Base-by-base conservation (phyloP, 1,139 yeast species). In the Sugiyamaella novakii region DNA sequence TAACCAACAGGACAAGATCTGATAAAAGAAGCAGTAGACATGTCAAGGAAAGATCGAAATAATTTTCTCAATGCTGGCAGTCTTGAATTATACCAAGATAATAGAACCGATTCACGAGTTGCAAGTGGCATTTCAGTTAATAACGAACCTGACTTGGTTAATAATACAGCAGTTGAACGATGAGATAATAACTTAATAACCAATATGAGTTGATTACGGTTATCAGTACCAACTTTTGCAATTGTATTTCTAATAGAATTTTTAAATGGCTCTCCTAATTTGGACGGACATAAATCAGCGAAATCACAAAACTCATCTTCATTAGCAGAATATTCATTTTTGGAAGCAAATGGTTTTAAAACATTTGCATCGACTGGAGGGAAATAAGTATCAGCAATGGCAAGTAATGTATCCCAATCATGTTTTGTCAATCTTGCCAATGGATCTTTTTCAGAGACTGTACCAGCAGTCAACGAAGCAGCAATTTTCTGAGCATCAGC, bases 111-210 rank as follows among this genome's bases (percentile, higher is more conserved):
- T n/a, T 51, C 50, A 10, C 49, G 50, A 34, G 57, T 53, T 36
- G 55, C 54, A 1, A 14, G 40, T 6, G 56, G 22, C 67, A 65
- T 61, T 14, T 63, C 65, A 11, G 58, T 52, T 17, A 65, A 11
- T 3, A 62, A 55, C 22, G 44, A 43, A 4, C 52, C 46, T 18
- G 61, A 54, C 12, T 57, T 54, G 8, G 67, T 63, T 31, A 65
- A 47, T 8, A 58, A 36, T 1, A 52, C 42, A 0, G 66, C 64
- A 4, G 59, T 33, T 3, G 59, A 56, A 1, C 63, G 53, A 40
- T 50, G 55, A 22, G 60, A 48, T 44, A 65, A 53, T 1, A 56
- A 49, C 28, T 50, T 52, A 31, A 65, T 36, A 11, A 57, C 53
- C 12, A 52, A 29, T n/a, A 36, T 29, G 27, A 65, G 50, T 46